Evolutionary conservation across 352 stramenopile genomes (phyloP).

Genomic region (Phytopythium cucurbitacearum): DNA sequence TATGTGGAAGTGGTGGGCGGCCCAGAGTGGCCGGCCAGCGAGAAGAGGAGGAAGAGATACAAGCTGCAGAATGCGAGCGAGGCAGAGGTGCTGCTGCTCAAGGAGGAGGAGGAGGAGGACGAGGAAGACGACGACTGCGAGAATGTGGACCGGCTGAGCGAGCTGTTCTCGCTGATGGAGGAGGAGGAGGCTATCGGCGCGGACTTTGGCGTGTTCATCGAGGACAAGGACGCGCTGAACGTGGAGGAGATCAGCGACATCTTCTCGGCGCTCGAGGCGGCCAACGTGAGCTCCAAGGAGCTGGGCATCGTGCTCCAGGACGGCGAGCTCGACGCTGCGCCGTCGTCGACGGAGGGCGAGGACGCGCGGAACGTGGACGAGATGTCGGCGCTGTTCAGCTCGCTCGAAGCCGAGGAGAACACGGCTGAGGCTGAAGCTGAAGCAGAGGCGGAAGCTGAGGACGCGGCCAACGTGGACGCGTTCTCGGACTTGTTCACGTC

Average conservation of each 20-base stretch:
- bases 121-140: slow-evolving; percentile 34
- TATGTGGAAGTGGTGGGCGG: slow-evolving; percentile 6
- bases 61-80: not conserved
- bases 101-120: slow-evolving; percentile 12
- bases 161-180: slow-evolving; percentile 52
- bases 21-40: slow-evolving; percentile 1
- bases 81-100: not conserved
- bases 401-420: slow-evolving; percentile 1
- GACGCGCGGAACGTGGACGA: slow-evolving; percentile 30
- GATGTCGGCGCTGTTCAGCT: slow-evolving; percentile 18
- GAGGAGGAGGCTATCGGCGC: slow-evolving; percentile 26
- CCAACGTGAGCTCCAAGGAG: slow-evolving; percentile 10
- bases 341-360: slow-evolving; percentile 1
- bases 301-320: slow-evolving; percentile 2
- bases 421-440: no score
- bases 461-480: slow-evolving; percentile 1
- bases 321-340: not conserved
- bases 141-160: slow-evolving; percentile 48
- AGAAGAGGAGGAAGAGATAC: slow-evolving; percentile 6
- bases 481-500: not conserved
- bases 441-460: not conserved
- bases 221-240: slow-evolving; percentile 47
- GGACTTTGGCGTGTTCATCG: slow-evolving; percentile 45
- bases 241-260: slow-evolving; percentile 56
- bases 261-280: slow-evolving; percentile 33